phyloP scores from a whole-genome alignment of 148 eudicot genomes.

The Vaccinium vitisidaea region DNA sequence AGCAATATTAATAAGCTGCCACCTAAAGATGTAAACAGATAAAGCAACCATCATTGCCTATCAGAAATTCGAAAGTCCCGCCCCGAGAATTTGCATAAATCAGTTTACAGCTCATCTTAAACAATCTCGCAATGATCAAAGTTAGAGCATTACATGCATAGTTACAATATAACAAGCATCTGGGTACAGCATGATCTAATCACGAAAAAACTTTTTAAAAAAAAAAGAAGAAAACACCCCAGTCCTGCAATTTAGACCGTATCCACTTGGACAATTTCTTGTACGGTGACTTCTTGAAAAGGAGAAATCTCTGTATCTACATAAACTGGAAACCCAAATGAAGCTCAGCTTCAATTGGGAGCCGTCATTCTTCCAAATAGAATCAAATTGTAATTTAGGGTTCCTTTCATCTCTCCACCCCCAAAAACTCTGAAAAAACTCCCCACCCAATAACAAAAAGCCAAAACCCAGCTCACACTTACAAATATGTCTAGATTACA shows the following conservation, averaged over 20 bases:
- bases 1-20: background rate
- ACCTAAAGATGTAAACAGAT: background rate
- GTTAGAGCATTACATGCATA: background rate
- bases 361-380: too few species aligned
- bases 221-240: constrained; percentile 37
- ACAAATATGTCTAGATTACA: background rate
- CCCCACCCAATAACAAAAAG: too few species aligned
- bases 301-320: too few species aligned
- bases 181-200: background rate
- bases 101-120: background rate
- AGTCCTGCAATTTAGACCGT: constrained; percentile 67
- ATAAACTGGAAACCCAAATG: too few species aligned
- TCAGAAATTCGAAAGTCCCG: background rate
- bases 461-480: background rate
- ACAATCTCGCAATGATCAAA: constrained; percentile 1
- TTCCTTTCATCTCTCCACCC: too few species aligned
- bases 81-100: background rate
- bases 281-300: constrained; percentile 73
- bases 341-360: too few species aligned
- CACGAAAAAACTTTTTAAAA: background rate
- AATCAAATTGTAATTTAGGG: too few species aligned
- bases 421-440: too few species aligned
- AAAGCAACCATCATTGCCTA: background rate
- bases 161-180: background rate
- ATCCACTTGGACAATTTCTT: constrained; percentile 96